phyloP scores from a whole-genome alignment of 495 filamentous ascomycete genomes.

The Apiosordaria backusii region DNA sequence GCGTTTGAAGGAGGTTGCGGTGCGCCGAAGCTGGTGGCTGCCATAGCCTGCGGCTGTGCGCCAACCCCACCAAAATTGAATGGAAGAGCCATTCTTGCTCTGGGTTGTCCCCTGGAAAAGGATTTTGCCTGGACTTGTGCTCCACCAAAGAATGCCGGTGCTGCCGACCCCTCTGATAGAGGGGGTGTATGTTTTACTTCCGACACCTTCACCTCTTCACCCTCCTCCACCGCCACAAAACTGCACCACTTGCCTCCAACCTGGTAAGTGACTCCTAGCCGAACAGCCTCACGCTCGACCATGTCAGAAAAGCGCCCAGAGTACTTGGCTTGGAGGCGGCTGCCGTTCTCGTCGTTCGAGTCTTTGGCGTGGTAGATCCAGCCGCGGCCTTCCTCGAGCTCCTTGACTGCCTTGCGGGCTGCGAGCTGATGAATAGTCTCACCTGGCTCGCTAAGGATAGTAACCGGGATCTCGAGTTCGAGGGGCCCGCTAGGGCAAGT shows the following conservation, averaged over 20 bases:
- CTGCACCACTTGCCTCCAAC: constrained; percentile 66
- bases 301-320: constrained; percentile 49
- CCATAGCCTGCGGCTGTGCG: no score
- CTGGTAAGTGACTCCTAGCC: constrained; percentile 60
- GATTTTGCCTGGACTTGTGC: no score
- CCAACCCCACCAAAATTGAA: not conserved
- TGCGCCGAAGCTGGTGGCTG: no score
- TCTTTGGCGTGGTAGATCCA: constrained; percentile 57
- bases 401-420: constrained; percentile 60
- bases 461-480: constrained; percentile 59
- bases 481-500: constrained; percentile 54
- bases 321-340: constrained; percentile 48
- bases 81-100: no score
- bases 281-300: constrained; percentile 59
- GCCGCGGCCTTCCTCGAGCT: constrained; percentile 65
- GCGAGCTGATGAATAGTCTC: constrained; percentile 68
- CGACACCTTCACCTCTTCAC: not conserved
- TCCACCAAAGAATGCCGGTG: no score
- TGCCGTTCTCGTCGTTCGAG: constrained; percentile 30
- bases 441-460: constrained; percentile 40
- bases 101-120: no score
- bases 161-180: not conserved
- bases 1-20: no score
- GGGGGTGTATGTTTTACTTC: not conserved
- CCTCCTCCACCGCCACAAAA: constrained; percentile 61